Conservation (phyloP, 2,329 filamentous ascomycete genomes). For the Grosmannia clavigera region DNA sequence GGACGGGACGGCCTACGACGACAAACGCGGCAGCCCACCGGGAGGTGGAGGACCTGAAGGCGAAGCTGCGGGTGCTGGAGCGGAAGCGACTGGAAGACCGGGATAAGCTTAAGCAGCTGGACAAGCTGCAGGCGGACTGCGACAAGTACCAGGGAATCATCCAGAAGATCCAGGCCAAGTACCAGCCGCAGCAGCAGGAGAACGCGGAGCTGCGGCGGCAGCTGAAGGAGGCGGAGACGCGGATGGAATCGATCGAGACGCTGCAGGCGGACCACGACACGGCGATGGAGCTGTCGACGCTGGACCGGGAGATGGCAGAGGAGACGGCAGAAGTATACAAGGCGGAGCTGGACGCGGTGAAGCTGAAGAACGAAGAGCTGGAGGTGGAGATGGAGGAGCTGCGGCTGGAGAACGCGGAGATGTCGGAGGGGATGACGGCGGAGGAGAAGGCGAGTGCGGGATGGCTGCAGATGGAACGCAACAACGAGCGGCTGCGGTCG, state of each 20-base stretch:
- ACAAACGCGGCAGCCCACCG: conserved; percentile 35
- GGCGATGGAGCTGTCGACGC: conserved; percentile 69
- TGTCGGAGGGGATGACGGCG: conserved; percentile 71
- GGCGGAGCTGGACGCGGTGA: conserved; percentile 65
- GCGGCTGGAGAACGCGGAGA: conserved; percentile 74
- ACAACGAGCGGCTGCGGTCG: conserved; percentile 77
- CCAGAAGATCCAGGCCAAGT: conserved; percentile 81
- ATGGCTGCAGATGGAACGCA: conserved; percentile 84
- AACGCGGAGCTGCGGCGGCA: conserved; percentile 63
- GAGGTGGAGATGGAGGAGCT: conserved; percentile 81
- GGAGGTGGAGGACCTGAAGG: conserved; percentile 78
- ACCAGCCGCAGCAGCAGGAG: conserved; percentile 74
- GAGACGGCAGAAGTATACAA: conserved; percentile 77
- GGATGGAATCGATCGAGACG: conserved; percentile 56
- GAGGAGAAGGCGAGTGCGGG: conserved; percentile 79
- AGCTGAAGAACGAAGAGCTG: conserved; percentile 67
- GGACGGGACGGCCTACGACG: conserved; percentile 17
- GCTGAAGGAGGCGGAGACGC: conserved; percentile 61
- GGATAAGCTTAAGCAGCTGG: conserved; percentile 68
- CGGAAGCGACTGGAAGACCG: conserved; percentile 77
- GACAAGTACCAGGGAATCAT: conserved; percentile 76
- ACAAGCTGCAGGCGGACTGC: conserved; percentile 62
- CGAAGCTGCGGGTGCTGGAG: conserved; percentile 76
- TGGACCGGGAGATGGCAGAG: conserved; percentile 94
- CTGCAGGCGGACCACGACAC: conserved; percentile 76